These are phyloP conservation scores for Monosporozyma yasuniensis DNA, from an alignment of 805 yeast genomes.

Conservation along the genomic window DNA sequence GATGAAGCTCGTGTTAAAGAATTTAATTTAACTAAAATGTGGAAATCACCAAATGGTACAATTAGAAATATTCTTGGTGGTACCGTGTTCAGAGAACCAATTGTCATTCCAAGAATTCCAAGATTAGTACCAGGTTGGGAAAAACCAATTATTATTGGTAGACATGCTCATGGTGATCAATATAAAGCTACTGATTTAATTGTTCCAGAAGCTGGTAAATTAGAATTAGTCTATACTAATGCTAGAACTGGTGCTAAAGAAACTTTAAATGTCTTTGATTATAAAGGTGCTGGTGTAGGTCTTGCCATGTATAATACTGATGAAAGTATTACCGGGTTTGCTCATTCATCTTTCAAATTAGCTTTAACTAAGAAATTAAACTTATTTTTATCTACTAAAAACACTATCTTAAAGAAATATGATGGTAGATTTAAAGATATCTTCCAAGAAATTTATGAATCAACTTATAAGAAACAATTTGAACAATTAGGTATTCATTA, in stretches of 20 bases:
- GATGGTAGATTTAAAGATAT: constrained; percentile 80
- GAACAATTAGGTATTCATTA: constrained; percentile 57
- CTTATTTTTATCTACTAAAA: constrained; percentile 64
- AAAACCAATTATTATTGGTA: constrained; percentile 73
- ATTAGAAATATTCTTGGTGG: constrained; percentile 75
- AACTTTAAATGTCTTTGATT: constrained; percentile 45
- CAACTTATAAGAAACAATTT: constrained; percentile 46
- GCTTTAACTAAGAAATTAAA: constrained; percentile 58
- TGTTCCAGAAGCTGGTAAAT: constrained; percentile 50
- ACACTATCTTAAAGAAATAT: constrained; percentile 72
- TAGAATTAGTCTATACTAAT: constrained; percentile 61
- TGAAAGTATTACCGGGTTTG: constrained; percentile 67
- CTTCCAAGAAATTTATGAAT: constrained; percentile 57
- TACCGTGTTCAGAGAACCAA: constrained; percentile 78
- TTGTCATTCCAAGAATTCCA: constrained; percentile 69
- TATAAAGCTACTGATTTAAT: constrained; percentile 72
- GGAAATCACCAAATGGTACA: constrained; percentile 82
- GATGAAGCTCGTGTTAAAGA: constrained; percentile 75
- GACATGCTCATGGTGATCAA: constrained; percentile 83
- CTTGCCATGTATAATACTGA: constrained; percentile 80
- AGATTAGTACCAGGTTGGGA: constrained; percentile 74
- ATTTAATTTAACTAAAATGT: constrained; percentile 66
- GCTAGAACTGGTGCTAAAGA: constrained; percentile 35
- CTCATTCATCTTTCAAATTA: constrained; percentile 69
- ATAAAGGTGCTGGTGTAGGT: constrained; percentile 54